Conservation (phyloP, 2,329 filamentous ascomycete genomes). For the Aspergillus amoenus region DNA sequence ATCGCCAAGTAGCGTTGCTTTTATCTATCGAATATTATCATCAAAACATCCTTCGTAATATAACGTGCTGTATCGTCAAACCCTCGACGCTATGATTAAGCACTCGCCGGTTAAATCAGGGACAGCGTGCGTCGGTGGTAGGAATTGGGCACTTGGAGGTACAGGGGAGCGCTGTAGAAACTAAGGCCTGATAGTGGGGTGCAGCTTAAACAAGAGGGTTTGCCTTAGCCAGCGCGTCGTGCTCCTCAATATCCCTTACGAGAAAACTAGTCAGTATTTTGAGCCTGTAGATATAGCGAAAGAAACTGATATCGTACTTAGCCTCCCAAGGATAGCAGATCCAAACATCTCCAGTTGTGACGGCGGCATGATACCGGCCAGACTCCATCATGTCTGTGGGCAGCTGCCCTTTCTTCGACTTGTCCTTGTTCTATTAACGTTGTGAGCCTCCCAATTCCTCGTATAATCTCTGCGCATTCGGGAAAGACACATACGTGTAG, state of each 20-base stretch:
- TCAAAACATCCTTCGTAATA: constrained; percentile 18
- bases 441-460: neutral
- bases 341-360: constrained; percentile 92
- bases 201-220: constrained; percentile 31
- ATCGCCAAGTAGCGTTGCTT: constrained; percentile 3
- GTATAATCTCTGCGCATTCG: neutral
- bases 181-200: neutral
- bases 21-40: constrained; percentile 22
- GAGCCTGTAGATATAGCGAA: neutral
- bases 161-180: neutral
- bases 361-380: constrained; percentile 77
- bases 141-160: neutral
- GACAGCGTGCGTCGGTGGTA: neutral
- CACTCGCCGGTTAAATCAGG: neutral
- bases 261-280: constrained; percentile 21
- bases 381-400: constrained; percentile 73
- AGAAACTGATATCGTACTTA: constrained; percentile 49
- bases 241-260: constrained; percentile 78
- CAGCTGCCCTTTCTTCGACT: constrained; percentile 85
- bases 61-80: constrained; percentile 14
- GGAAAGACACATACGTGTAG: constrained; percentile 67
- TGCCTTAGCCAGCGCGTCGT: constrained; percentile 68
- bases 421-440: constrained; percentile 80
- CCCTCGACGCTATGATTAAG: neutral
- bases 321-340: constrained; percentile 99